Percentiles rank a stretch among this genome's conserved stretches.
Conservation (phyloP, 2,329 filamentous ascomycete genomes). For the Fusarium algeriense region DNA sequence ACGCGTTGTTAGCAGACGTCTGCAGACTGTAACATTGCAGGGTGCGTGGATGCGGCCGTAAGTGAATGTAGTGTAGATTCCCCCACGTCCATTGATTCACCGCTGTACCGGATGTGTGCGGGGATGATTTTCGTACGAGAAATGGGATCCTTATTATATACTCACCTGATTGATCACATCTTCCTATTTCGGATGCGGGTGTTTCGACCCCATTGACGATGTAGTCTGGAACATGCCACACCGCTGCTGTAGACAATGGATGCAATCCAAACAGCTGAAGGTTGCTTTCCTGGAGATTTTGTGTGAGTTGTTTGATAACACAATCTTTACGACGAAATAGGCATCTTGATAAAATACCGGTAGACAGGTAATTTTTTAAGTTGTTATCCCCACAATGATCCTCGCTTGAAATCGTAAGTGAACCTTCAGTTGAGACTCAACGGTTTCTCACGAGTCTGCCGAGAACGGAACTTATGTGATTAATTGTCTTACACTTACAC, state of each 20-base stretch:
- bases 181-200: conserved; percentile 25
- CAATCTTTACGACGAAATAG: not conserved
- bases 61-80: conserved; percentile 12
- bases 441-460: not conserved
- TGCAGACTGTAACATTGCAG: conserved; percentile 34
- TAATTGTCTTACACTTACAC: conserved; percentile 10
- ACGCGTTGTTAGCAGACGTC: conserved; percentile 19
- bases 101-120: conserved; percentile 29
- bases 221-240: conserved; percentile 36
- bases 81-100: conserved; percentile 38
- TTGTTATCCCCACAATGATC: not conserved
- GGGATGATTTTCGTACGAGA: conserved; percentile 24
- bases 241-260: conserved; percentile 20
- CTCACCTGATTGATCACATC: conserved; percentile 36
- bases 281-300: not conserved
- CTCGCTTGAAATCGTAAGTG: not conserved
- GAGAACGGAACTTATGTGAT: not conserved
- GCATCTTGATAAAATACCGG: not conserved
- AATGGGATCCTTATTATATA: conserved; percentile 14
- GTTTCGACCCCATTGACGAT: conserved; percentile 6
- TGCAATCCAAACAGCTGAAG: conserved; percentile 2
- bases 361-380: not conserved
- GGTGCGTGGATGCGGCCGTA: conserved; percentile 41
- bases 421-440: not conserved
- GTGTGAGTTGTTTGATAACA: not conserved